phyloP scores from a whole-genome alignment of 305 asterid species.

The Fraxinus dipetala region DNA sequence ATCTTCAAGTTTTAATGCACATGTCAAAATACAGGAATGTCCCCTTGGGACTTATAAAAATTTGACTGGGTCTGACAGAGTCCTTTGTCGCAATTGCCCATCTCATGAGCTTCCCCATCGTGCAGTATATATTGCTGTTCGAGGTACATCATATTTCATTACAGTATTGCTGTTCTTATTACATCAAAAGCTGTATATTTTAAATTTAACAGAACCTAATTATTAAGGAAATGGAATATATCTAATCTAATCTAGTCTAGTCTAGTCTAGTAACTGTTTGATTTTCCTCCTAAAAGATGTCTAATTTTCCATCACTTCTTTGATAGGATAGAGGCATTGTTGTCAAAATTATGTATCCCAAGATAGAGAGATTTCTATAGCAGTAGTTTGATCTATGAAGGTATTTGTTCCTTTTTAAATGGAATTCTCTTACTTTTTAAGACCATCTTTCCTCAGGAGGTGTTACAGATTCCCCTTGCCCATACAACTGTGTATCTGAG shows the following conservation, averaged over 20 bases:
- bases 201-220: background rate
- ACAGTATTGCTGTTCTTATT: constrained; percentile 11
- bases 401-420: background rate
- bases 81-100: constrained; percentile 66
- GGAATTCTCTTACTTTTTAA: constrained; percentile 13
- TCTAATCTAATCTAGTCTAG: background rate
- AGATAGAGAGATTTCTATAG: background rate
- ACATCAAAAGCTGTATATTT: background rate
- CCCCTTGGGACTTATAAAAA: constrained; percentile 89
- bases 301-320: background rate
- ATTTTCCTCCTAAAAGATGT: background rate
- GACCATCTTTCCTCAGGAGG: constrained; percentile 54
- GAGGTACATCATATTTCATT: constrained; percentile 47
- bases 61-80: constrained; percentile 61
- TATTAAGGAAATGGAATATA: background rate
- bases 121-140: constrained; percentile 53
- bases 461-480: constrained; percentile 67
- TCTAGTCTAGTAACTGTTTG: background rate
- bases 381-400: constrained; percentile 3
- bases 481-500: constrained; percentile 81
- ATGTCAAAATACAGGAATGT: constrained; percentile 65
- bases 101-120: constrained; percentile 72
- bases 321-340: background rate
- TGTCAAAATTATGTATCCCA: background rate
- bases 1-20: constrained; percentile 23